These are phyloP conservation scores for Zizania latifolia DNA, from an alignment of 176 grass and related monocot species.

Conservation along the genomic window DNA sequence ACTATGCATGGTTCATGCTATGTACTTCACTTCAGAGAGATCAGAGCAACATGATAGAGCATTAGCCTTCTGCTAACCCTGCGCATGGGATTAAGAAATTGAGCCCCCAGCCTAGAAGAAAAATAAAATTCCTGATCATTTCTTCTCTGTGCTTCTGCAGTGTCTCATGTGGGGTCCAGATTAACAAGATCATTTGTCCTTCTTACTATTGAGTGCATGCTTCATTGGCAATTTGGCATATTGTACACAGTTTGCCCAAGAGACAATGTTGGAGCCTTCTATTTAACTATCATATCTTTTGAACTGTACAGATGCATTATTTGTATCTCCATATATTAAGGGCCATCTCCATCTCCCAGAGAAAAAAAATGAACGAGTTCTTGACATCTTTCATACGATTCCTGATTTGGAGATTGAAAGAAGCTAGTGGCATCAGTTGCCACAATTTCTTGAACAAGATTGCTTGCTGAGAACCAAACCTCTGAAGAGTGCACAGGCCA, in stretches of 20 bases:
- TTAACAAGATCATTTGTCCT: slow-evolving; percentile 21
- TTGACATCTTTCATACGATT: not conserved
- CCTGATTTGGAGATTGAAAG: no score
- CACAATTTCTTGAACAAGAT: no score
- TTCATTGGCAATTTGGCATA: slow-evolving; percentile 18
- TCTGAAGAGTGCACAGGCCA: no score
- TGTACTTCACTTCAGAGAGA: not conserved
- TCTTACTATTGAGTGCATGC: not conserved
- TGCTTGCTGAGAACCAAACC: not conserved
- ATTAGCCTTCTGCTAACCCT: not conserved
- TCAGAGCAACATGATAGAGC: not conserved
- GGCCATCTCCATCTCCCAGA: not conserved
- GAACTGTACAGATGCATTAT: not conserved
- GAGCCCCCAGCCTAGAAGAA: not conserved
- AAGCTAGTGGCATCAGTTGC: no score
- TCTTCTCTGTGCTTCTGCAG: slow-evolving; percentile 10
- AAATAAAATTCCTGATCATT: no score
- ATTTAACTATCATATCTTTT: slow-evolving; percentile 15
- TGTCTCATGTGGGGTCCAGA: not conserved
- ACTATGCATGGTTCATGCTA: no score
- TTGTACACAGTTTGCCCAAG: not conserved
- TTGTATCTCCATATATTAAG: no score
- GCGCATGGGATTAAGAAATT: not conserved
- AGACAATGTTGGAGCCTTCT: not conserved
- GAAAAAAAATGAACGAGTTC: not conserved